Conservation (phyloP, 495 filamentous ascomycete genomes). For the Podospora didyma region DNA sequence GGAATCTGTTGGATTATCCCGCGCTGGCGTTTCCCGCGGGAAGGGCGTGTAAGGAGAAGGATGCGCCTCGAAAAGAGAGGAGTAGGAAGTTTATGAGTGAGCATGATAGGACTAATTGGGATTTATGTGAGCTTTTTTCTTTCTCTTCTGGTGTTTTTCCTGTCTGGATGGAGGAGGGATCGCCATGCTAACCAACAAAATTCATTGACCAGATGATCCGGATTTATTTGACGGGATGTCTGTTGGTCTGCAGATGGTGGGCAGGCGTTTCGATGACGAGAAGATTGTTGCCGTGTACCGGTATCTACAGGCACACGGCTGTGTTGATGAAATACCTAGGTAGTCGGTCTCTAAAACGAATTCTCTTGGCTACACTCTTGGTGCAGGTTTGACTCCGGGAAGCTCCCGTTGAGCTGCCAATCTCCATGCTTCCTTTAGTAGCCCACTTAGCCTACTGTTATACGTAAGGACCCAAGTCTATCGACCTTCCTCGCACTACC, state of each 20-base stretch:
- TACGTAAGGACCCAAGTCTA: not conserved
- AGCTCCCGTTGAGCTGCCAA: too few species aligned
- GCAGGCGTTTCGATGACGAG: slow-evolving; percentile 11
- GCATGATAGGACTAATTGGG: slow-evolving; percentile 3
- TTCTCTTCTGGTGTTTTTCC: not conserved
- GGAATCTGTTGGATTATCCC: slow-evolving; percentile 66
- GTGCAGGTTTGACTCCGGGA: too few species aligned
- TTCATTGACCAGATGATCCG: slow-evolving; percentile 2
- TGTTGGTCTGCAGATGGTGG: slow-evolving; percentile 9
- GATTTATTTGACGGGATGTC: slow-evolving; percentile 8
- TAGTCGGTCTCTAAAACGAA: not conserved
- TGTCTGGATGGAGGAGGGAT: too few species aligned
- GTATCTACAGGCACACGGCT: not conserved
- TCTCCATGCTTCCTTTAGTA: too few species aligned
- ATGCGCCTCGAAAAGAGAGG: not conserved
- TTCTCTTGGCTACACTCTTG: too few species aligned
- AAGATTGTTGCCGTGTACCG: slow-evolving; percentile 8
- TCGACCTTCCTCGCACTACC: not conserved
- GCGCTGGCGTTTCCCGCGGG: slow-evolving; percentile 8
- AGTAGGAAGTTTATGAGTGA: slow-evolving; percentile 1
- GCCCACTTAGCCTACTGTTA: too few species aligned
- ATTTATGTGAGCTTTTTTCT: slow-evolving; percentile 3
- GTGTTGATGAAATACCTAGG: not conserved
- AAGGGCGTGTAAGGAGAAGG: slow-evolving; percentile 1
- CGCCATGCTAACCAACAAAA: not conserved